A percentile compares a stretch with the other conserved stretches of the same genome.
Evolutionary conservation across 2,329 filamentous ascomycete species (phyloP).

Genomic region (Penicillium sp.): DNA sequence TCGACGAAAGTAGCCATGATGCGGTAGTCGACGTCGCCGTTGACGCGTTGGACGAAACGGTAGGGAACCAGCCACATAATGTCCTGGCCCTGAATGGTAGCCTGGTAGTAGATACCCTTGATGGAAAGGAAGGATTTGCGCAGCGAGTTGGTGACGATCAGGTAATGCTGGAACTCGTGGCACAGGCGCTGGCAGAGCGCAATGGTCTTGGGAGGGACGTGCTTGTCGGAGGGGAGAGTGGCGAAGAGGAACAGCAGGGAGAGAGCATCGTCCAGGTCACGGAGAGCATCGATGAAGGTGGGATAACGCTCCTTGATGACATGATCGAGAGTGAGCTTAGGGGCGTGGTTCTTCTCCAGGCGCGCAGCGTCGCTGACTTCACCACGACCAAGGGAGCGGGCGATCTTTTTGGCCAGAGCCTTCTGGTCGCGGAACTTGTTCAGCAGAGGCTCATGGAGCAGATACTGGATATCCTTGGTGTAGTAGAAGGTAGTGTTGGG

Average conservation of each 20-base stretch:
- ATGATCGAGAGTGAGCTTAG: constrained; percentile 90
- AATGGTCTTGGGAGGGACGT: constrained; percentile 93
- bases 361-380: constrained; percentile 87
- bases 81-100: constrained; percentile 94
- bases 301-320: constrained; percentile 98
- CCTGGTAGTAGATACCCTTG: constrained; percentile 99
- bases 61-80: constrained; percentile 97
- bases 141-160: constrained; percentile 88
- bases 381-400: constrained; percentile 84
- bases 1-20: constrained; percentile 99
- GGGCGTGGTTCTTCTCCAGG: constrained; percentile 87
- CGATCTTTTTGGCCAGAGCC: constrained; percentile 95
- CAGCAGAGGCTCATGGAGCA: constrained; percentile 93
- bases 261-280: constrained; percentile 94
- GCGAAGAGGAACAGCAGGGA: constrained; percentile 98
- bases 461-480: constrained; percentile 96
- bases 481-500: constrained; percentile 90
- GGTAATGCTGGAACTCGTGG: constrained; percentile 96
- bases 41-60: constrained; percentile 93
- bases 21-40: constrained; percentile 93
- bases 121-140: constrained; percentile 97
- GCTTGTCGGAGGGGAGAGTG: constrained; percentile 86
- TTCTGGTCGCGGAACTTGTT: constrained; percentile 98
- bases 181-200: constrained; percentile 90
- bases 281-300: constrained; percentile 90